These are phyloP conservation scores for Pulveroboletus sp. DNA, from an alignment of 768 basidiomycete genomes.

Conservation along the genomic window DNA sequence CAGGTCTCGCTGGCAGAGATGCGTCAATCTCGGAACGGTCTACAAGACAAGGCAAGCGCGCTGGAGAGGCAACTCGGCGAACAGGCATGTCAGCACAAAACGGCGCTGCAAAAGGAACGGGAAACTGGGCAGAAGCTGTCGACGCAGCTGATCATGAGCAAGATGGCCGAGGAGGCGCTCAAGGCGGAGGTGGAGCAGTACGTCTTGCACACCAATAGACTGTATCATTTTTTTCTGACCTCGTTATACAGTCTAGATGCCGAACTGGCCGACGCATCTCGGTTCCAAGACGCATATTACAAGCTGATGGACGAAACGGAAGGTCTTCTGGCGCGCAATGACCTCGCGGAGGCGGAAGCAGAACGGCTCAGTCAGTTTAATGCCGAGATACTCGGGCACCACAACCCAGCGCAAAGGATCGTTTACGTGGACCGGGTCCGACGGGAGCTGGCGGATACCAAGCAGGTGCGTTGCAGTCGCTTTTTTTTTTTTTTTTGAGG, in stretches of 20 bases:
- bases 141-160: slow-evolving; percentile 47
- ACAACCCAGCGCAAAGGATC: slow-evolving; percentile 82
- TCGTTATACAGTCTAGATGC: slow-evolving; percentile 33
- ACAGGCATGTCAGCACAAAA: slow-evolving; percentile 33
- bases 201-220: slow-evolving; percentile 22
- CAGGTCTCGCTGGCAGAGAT: slow-evolving; percentile 17
- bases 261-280: slow-evolving; percentile 57
- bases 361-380: slow-evolving; percentile 74
- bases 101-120: slow-evolving; percentile 43
- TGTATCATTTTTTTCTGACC: background rate
- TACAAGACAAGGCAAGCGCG: slow-evolving; percentile 26
- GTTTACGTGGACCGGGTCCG: slow-evolving; percentile 83
- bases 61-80: slow-evolving; percentile 29
- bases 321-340: slow-evolving; percentile 62
- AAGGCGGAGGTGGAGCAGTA: slow-evolving; percentile 67
- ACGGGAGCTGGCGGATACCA: slow-evolving; percentile 71
- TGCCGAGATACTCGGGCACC: slow-evolving; percentile 79
- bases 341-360: slow-evolving; percentile 78
- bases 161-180: slow-evolving; percentile 65
- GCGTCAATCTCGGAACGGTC: slow-evolving; percentile 18
- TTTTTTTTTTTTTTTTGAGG: background rate
- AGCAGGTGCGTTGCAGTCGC: slow-evolving; percentile 54
- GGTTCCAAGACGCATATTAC: slow-evolving; percentile 70
- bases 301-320: slow-evolving; percentile 60
- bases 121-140: slow-evolving; percentile 47